Percentiles rank a stretch among this genome's conserved stretches.
These are phyloP conservation scores for Asterochloris erici DNA, from an alignment of 139 green algal genomes.

Conservation along the genomic window DNA sequence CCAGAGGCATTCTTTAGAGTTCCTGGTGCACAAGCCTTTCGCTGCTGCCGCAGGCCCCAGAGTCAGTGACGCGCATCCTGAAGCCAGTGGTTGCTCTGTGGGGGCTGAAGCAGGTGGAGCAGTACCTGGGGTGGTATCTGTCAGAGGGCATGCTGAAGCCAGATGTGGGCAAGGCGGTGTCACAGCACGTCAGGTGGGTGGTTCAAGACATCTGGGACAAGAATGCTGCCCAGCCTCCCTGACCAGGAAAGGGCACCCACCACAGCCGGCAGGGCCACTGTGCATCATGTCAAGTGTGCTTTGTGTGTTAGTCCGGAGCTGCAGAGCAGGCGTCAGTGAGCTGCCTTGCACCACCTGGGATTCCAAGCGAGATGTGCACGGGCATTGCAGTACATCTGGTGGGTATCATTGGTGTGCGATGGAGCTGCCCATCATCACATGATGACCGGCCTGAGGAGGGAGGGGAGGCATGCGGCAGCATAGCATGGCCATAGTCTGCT, in stretches of 20 bases:
- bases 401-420: too few species aligned
- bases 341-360: too few species aligned
- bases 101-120: slow-evolving; percentile 63
- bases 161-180: slow-evolving; percentile 37
- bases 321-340: too few species aligned
- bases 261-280: not conserved
- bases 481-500: too few species aligned
- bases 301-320: too few species aligned
- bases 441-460: too few species aligned
- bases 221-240: not conserved
- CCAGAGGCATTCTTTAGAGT: not conserved
- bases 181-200: slow-evolving; percentile 23
- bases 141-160: slow-evolving; percentile 52
- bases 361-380: too few species aligned
- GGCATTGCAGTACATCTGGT: too few species aligned
- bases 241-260: not conserved
- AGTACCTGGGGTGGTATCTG: slow-evolving; percentile 75
- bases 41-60: slow-evolving; percentile 5
- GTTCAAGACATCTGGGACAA: not conserved
- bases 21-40: not conserved
- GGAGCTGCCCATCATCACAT: too few species aligned
- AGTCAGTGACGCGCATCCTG: slow-evolving; percentile 41
- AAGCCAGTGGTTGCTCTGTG: slow-evolving; percentile 55
- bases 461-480: too few species aligned
- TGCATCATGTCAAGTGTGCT: not conserved